phyloP scores from a whole-genome alignment of 2,329 filamentous ascomycete genomes.

The Byssothecium circinans region DNA sequence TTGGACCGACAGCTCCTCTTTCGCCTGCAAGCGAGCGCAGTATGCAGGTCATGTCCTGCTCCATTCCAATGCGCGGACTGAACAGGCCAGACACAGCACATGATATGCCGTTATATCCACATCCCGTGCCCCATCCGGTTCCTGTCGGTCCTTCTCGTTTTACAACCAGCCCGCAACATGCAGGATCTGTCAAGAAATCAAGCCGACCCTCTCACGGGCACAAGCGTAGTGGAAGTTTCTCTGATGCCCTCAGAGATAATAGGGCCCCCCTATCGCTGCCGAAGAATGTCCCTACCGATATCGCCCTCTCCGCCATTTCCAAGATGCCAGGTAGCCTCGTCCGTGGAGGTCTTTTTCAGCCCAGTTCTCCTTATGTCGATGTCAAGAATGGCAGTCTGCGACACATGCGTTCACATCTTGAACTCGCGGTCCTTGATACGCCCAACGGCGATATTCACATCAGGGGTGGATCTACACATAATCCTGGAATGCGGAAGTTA shows the following conservation, averaged over 20 bases:
- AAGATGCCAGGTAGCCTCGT: conserved; percentile 83
- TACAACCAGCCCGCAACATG: conserved; percentile 33
- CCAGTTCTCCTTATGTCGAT: conserved; percentile 78
- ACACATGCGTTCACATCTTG: conserved; percentile 35
- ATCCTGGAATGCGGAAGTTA: conserved; percentile 79
- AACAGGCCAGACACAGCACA: conserved; percentile 38
- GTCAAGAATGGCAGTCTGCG: conserved; percentile 35
- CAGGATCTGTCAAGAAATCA: conserved; percentile 26
- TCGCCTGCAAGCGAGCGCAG: conserved; percentile 55
- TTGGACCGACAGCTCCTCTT: conserved; percentile 39
- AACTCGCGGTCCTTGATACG: conserved; percentile 33
- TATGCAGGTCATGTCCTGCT: conserved; percentile 62
- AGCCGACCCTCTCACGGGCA: conserved; percentile 54
- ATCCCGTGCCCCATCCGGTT: conserved; percentile 37
- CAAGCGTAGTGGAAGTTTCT: conserved; percentile 84
- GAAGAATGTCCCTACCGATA: conserved; percentile 46
- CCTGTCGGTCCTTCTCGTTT: conserved; percentile 29
- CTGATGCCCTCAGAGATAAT: conserved; percentile 77
- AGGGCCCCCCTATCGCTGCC: conserved; percentile 55
- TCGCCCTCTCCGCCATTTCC: conserved; percentile 59
- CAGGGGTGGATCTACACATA: conserved; percentile 23
- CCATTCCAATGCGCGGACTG: conserved; percentile 54
- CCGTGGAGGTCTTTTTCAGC: conserved; percentile 80
- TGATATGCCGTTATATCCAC: conserved; percentile 45
- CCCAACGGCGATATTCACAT: conserved; percentile 24